Evolutionary conservation across 257 asterid species (phyloP).

Genomic region (Osmanthus fragrans): DNA sequence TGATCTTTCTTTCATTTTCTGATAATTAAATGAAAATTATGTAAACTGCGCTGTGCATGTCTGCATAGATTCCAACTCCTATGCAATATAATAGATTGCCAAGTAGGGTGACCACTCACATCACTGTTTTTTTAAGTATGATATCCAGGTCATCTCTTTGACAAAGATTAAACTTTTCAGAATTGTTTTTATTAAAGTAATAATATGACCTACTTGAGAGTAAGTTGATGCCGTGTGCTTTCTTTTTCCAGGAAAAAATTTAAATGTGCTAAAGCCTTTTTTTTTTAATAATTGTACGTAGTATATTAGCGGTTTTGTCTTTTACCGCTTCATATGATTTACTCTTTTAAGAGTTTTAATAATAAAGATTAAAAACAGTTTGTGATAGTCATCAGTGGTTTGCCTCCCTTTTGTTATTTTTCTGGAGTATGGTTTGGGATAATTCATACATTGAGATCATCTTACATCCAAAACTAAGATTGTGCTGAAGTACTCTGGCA

Average conservation of each 20-base stretch:
- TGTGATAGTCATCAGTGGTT: not conserved
- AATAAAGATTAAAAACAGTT: not conserved
- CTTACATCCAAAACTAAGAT: not conserved
- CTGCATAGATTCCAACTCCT: not conserved
- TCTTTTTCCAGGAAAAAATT: too few relatives aligned
- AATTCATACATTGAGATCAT: not conserved
- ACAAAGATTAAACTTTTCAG: not conserved
- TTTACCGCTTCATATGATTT: not conserved
- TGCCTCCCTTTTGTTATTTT: not conserved
- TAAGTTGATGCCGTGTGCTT: too few relatives aligned
- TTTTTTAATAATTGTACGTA: too few relatives aligned
- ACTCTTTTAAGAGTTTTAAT: not conserved
- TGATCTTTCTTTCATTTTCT: not conserved
- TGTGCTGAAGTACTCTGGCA: not conserved
- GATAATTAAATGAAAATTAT: not conserved
- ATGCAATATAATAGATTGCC: not conserved
- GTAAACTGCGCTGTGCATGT: not conserved
- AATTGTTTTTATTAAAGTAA: not conserved
- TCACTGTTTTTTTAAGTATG: not conserved
- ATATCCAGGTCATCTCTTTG: not conserved
- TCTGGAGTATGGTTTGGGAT: not conserved
- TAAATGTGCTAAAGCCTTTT: too few relatives aligned
- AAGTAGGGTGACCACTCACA: not conserved
- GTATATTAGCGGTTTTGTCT: too few relatives aligned
- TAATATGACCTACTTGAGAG: not conserved